Conservation (phyloP, 805 yeast genomes). For the Yarrowia hollandica region DNA sequence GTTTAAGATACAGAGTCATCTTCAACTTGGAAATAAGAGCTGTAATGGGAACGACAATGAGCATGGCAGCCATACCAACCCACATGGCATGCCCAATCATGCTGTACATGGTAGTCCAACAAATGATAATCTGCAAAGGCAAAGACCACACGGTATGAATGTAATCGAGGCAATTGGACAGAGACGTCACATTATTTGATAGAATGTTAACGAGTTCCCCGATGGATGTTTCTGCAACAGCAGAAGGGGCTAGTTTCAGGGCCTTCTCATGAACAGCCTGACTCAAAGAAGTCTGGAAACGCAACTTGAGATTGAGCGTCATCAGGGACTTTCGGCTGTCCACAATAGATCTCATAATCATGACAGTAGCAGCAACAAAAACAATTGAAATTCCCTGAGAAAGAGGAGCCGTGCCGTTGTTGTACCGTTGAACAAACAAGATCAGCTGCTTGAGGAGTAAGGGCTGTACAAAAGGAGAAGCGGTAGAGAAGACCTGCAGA, state of each 20-base stretch:
- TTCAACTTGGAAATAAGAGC: conserved; percentile 62
- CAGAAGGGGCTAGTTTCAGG: conserved; percentile 61
- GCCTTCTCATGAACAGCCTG: conserved; percentile 72
- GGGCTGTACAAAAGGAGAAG: conserved; percentile 47
- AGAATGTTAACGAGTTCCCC: conserved; percentile 93
- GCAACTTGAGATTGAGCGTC: conserved; percentile 73
- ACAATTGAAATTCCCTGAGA: conserved; percentile 77
- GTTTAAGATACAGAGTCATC: conserved; percentile 47
- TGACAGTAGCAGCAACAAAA: conserved; percentile 67
- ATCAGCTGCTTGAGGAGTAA: conserved; percentile 46
- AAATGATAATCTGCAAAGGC: conserved; percentile 79
- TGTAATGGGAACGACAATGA: conserved; percentile 77
- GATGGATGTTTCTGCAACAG: conserved; percentile 65
- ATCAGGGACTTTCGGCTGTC: conserved; percentile 77
- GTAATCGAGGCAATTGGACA: conserved; percentile 52
- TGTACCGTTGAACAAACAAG: conserved; percentile 51
- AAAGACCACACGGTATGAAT: conserved; percentile 87
- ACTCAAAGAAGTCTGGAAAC: conserved; percentile 55
- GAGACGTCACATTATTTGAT: conserved; percentile 60
- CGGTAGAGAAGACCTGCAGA: conserved; percentile 48
- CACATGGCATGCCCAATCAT: conserved; percentile 85
- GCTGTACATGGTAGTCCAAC: conserved; percentile 69
- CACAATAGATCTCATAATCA: conserved; percentile 69
- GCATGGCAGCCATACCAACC: conserved; percentile 81
- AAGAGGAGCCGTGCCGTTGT: conserved; percentile 51